Evolutionary conservation across 441 rosid species (phyloP), one percentile per base, ranked within the genome.

Genomic region (Hypseocharis bilobata): DNA sequence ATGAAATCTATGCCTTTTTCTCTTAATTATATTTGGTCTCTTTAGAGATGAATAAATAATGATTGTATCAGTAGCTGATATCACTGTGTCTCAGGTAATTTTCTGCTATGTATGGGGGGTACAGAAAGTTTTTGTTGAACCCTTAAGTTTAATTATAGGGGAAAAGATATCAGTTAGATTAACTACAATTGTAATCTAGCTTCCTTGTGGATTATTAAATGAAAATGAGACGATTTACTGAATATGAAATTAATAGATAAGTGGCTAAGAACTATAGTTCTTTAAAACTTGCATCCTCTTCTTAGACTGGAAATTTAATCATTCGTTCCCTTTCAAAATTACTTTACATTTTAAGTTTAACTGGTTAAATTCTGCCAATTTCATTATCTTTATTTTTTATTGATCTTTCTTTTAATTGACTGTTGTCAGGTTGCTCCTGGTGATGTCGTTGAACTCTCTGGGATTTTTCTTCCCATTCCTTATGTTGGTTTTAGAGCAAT

Each of bases 401-500:
- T 38, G 16, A 63, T 25, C 29, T 56, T 25, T 32, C 17, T 26
- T 3, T 62, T 25, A 49, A 40, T 69, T 38, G 25, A 3, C 30
- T 51, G n/a, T 69, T 57, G 44, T 52, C 76, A 89, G 99, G 96
- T 91, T 20, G 75, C 96, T 61, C 99, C 99, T 34, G 98, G 96
- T 66, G 99, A 94, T 64, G 89, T 94, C 72, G 89, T 94, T 78
- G 99, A 94, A 75, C 78, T 94, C 74, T 91, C 98, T 17, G 96
- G 99, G 64, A 89, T 94, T 76, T 94, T 94, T 80, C 98, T 94
- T 71, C 98, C 99, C 10, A 89, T 94, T 69, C 98, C 98, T 63
- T 94, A 91, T 68, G 77, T 88, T 64, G 96, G 99, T 65, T 94
- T 88, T 73, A 88, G 88, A 83, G 98, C 96, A 72, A 76, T 94